These are phyloP conservation scores for Pyrenochaeta sp. DNA, from an alignment of 2,329 filamentous ascomycete genomes.

Conservation along the genomic window DNA sequence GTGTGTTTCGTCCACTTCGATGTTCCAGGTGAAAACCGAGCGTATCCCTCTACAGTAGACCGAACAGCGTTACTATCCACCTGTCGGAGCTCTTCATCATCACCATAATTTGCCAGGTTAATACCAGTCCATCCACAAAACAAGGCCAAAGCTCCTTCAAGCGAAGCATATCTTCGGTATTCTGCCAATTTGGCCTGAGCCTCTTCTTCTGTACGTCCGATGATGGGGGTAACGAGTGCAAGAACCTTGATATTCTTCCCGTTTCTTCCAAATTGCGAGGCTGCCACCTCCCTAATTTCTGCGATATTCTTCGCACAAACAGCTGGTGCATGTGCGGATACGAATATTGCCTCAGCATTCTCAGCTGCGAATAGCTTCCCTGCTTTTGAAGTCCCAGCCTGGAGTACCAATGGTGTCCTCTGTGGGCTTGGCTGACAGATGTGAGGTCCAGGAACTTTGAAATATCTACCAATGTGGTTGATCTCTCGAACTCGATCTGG, in stretches of 20 bases:
- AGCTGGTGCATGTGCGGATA: conserved; percentile 70
- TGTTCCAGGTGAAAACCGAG: conserved; percentile 65
- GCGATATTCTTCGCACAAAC: conserved; percentile 69
- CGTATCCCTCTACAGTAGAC: conserved; percentile 65
- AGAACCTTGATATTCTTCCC: conserved; percentile 71
- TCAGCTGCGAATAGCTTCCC: conserved; percentile 73
- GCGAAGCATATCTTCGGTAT: conserved; percentile 67
- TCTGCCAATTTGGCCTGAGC: conserved; percentile 70
- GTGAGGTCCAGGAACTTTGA: conserved; percentile 71
- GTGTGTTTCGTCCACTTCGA: conserved; percentile 77
- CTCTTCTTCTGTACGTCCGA: conserved; percentile 72
- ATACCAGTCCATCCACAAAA: conserved; percentile 81
- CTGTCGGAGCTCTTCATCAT: conserved; percentile 69
- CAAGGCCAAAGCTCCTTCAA: conserved; percentile 73
- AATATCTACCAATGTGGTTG: conserved; percentile 72
- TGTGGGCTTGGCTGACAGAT: conserved; percentile 72
- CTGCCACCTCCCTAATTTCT: conserved; percentile 68
- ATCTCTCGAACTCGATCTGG: conserved; percentile 69
- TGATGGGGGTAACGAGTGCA: conserved; percentile 70
- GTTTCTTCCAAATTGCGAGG: conserved; percentile 64
- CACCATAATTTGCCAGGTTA: conserved; percentile 66
- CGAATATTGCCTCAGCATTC: conserved; percentile 76
- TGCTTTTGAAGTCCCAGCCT: conserved; percentile 73
- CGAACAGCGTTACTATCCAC: conserved; percentile 70
- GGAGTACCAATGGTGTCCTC: conserved; percentile 72